Conservation (phyloP, 345 rosid genomes). For the Acer negundo region DNA sequence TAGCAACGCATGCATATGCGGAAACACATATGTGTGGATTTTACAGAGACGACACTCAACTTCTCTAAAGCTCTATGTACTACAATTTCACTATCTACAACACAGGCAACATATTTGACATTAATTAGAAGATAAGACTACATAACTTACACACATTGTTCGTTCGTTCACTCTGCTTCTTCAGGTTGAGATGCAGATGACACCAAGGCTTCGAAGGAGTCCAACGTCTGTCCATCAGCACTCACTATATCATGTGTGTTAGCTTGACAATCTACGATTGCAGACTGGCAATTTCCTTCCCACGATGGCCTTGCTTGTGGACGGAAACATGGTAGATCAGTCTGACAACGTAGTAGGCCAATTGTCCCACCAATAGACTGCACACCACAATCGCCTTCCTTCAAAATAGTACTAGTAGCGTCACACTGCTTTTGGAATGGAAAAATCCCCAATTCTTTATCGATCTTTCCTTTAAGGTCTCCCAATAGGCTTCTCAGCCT, state of each 20-base stretch:
- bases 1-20: not conserved
- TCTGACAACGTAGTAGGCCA: conserved; percentile 20
- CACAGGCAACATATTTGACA: not conserved
- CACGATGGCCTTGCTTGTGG: conserved; percentile 23
- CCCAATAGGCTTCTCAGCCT: conserved; percentile 52
- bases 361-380: conserved; percentile 20
- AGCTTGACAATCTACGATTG: conserved; percentile 29
- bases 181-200: conserved; percentile 27
- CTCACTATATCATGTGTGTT: conserved; percentile 17
- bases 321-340: conserved; percentile 39
- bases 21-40: not conserved
- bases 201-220: conserved; percentile 22
- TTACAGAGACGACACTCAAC: conserved; percentile 10
- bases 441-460: conserved; percentile 47
- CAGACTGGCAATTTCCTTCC: conserved; percentile 41
- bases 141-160: conserved; percentile 16
- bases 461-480: conserved; percentile 56
- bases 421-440: conserved; percentile 44
- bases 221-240: conserved; percentile 18
- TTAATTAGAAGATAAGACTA: conserved; percentile 1
- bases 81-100: not conserved
- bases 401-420: conserved; percentile 20
- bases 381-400: conserved; percentile 42
- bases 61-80: not conserved
- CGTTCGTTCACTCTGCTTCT: not conserved